A percentile compares a stretch with the other conserved stretches of the same genome.
Conservation (phyloP, 768 basidiomycete species). For the Cantharellus cinnabarinus region DNA sequence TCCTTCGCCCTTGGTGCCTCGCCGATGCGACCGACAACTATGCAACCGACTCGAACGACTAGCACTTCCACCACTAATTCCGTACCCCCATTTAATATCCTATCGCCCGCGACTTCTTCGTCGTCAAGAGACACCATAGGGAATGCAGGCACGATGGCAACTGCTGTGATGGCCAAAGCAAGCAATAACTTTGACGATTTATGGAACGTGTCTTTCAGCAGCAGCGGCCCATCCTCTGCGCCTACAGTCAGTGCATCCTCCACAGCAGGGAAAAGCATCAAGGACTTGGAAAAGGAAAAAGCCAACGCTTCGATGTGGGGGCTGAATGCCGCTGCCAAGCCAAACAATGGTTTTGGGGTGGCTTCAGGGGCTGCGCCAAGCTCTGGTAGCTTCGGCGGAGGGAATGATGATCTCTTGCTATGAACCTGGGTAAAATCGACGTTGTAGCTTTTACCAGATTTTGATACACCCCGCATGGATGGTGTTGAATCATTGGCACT, state of each 20-base stretch:
- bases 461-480: no score
- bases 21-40: background rate
- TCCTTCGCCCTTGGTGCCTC: background rate
- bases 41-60: background rate
- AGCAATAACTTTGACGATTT: constrained; percentile 66
- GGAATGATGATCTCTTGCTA: background rate
- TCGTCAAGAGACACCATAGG: background rate
- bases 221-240: constrained; percentile 18
- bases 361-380: background rate
- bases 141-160: background rate
- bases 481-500: no score
- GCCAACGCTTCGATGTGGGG: constrained; percentile 57
- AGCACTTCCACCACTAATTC: background rate
- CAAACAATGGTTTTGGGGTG: background rate
- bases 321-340: background rate
- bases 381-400: background rate
- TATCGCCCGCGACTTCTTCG: background rate
- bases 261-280: constrained; percentile 43
- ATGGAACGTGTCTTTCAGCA: constrained; percentile 59
- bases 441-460: no score
- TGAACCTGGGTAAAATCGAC: background rate
- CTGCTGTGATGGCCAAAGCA: constrained; percentile 10
- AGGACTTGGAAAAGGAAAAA: constrained; percentile 79
- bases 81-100: no score
- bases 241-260: constrained; percentile 8